Percentiles rank a stretch among this genome's conserved stretches.
These are phyloP conservation scores for Lactarius deliciosus DNA, from an alignment of 768 basidiomycete species.

Conservation along the genomic window DNA sequence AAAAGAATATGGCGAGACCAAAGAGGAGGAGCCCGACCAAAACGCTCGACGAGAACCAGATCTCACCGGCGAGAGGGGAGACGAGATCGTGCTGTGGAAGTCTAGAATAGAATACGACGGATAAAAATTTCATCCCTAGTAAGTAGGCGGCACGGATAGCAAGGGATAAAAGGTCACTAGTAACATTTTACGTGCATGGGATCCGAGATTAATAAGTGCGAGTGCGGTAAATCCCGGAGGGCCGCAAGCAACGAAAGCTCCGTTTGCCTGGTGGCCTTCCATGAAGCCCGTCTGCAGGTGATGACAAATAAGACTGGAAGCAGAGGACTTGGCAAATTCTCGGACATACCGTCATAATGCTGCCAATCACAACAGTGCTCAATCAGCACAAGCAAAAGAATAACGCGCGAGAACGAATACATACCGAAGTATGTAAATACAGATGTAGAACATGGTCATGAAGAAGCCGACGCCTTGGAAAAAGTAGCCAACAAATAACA, in stretches of 20 bases:
- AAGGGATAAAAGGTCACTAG: conserved; percentile 16
- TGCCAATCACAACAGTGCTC: conserved; percentile 15
- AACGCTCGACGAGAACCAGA: conserved; percentile 46
- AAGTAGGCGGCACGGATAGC: background rate
- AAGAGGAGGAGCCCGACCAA: conserved; percentile 43
- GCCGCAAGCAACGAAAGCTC: conserved; percentile 49
- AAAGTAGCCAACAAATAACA: conserved; percentile 46
- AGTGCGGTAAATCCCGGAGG: conserved; percentile 52
- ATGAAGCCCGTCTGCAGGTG: conserved; percentile 44
- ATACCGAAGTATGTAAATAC: conserved; percentile 49
- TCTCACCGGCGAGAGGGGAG: conserved; percentile 42
- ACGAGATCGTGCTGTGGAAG: conserved; percentile 40
- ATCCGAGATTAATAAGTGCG: conserved; percentile 47
- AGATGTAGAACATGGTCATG: conserved; percentile 51
- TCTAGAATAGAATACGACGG: conserved; percentile 28
- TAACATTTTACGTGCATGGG: conserved; percentile 41
- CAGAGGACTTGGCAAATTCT: background rate
- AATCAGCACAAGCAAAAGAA: background rate
- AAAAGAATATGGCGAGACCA: conserved; percentile 49
- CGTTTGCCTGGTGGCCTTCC: conserved; percentile 49
- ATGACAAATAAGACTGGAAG: background rate
- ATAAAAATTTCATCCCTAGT: background rate
- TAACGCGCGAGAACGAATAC: conserved; percentile 22
- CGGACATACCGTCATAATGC: conserved; percentile 42
- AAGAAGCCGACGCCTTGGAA: conserved; percentile 52